Conservation (phyloP, 2,329 filamentous ascomycete species). For the Apiospora phragmitis region DNA sequence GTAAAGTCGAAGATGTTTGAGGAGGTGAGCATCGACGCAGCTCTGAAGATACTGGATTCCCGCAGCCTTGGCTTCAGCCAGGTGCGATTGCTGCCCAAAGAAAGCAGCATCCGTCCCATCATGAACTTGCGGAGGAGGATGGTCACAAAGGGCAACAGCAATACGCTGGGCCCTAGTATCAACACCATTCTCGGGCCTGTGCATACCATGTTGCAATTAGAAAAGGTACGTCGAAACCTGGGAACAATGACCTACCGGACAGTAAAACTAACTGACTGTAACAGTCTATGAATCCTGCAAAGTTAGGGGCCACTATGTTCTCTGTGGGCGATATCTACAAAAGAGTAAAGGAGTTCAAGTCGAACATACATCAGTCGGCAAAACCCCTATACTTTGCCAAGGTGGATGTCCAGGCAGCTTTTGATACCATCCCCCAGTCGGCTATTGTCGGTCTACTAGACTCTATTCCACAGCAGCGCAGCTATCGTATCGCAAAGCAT, state of each 20-base stretch:
- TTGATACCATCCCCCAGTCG: constrained; percentile 90
- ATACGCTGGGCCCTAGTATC: constrained; percentile 41
- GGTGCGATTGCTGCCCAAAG: constrained; percentile 81
- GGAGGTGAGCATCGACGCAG: constrained; percentile 63
- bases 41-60: constrained; percentile 57
- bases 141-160: constrained; percentile 44
- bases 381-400: constrained; percentile 80
- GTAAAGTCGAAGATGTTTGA: constrained; percentile 78
- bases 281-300: constrained; percentile 51
- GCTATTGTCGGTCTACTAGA: constrained; percentile 67
- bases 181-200: constrained; percentile 67
- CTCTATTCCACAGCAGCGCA: constrained; percentile 54
- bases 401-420: constrained; percentile 87
- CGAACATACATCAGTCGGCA: constrained; percentile 38
- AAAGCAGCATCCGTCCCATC: constrained; percentile 74
- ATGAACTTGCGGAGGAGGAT: constrained; percentile 76
- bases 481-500: constrained; percentile 74
- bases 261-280: not conserved
- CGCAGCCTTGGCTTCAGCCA: constrained; percentile 74
- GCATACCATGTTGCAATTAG: constrained; percentile 74
- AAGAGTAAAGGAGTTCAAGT: constrained; percentile 70
- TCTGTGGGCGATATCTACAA: constrained; percentile 79
- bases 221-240: constrained; percentile 56
- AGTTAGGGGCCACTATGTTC: constrained; percentile 77
- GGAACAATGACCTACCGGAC: not conserved